These are phyloP conservation scores for Moringa oleifera DNA, from an alignment of 345 rosid species.

Conservation along the genomic window DNA sequence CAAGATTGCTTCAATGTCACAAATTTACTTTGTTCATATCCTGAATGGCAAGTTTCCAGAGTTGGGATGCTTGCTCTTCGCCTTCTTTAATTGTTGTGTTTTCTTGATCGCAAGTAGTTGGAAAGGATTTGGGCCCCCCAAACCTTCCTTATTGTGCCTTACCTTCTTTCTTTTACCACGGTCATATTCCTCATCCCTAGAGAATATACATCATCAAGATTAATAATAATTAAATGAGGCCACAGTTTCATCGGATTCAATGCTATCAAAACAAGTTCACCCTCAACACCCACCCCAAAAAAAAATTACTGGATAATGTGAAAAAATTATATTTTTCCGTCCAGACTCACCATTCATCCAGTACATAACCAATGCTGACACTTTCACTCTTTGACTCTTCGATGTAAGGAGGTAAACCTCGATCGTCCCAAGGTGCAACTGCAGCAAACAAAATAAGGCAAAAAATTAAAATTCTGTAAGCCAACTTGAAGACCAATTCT, in stretches of 20 bases:
- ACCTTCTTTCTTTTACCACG: slow-evolving; percentile 89
- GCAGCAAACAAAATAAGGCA: slow-evolving; percentile 21
- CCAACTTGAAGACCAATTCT: not conserved
- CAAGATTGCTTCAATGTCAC: not conserved
- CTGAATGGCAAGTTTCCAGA: slow-evolving; percentile 45
- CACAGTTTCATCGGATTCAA: not conserved
- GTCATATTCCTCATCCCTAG: slow-evolving; percentile 96
- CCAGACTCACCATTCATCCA: slow-evolving; percentile 78
- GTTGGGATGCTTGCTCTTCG: slow-evolving; percentile 23
- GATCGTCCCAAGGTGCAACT: slow-evolving; percentile 81
- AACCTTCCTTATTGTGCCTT: slow-evolving; percentile 31
- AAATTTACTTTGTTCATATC: slow-evolving; percentile 34
- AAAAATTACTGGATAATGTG: not conserved
- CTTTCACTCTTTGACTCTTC: slow-evolving; percentile 27
- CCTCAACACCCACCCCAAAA: not conserved
- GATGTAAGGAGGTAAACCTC: slow-evolving; percentile 27
- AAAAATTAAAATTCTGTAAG: slow-evolving; percentile 10
- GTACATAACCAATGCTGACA: slow-evolving; percentile 56
- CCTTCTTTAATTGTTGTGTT: slow-evolving; percentile 31
- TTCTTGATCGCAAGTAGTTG: slow-evolving; percentile 54
- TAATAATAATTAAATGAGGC: slow-evolving; percentile 7
- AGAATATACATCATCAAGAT: no score
- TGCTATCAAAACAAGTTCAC: no score
- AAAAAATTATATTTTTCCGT: not conserved
- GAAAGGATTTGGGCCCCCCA: slow-evolving; percentile 70